Conservation (phyloP, 2,329 filamentous ascomycete genomes). For the Endothia cerciana region DNA sequence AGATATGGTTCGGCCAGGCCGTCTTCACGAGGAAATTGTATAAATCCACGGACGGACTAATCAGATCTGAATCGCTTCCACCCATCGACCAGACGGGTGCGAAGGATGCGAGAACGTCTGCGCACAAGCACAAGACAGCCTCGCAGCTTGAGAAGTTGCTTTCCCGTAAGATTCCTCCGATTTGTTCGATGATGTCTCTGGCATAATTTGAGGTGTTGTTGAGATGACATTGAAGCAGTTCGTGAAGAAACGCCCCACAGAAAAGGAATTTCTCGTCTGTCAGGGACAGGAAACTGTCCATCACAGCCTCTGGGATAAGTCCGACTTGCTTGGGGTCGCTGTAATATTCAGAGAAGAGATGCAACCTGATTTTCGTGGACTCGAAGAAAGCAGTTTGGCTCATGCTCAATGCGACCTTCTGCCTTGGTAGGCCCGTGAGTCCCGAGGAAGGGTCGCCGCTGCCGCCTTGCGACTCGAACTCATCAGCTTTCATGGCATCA, state of each 20-base stretch:
- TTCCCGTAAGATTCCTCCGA: conserved; percentile 56
- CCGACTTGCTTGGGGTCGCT: conserved; percentile 50
- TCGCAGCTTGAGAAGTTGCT: conserved; percentile 75
- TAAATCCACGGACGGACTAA: conserved; percentile 71
- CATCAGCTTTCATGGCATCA: conserved; percentile 70
- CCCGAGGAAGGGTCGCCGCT: conserved; percentile 45
- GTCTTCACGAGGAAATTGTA: conserved; percentile 77
- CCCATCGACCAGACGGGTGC: conserved; percentile 66
- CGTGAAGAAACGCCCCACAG: conserved; percentile 53
- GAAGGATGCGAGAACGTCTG: conserved; percentile 70
- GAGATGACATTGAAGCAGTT: conserved; percentile 59
- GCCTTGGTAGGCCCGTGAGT: conserved; percentile 49
- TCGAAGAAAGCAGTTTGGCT: conserved; percentile 52
- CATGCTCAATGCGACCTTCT: conserved; percentile 46
- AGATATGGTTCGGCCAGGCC: conserved; percentile 67
- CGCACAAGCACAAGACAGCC: conserved; percentile 66
- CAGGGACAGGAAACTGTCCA: conserved; percentile 54
- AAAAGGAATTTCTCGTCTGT: conserved; percentile 58
- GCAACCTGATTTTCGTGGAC: conserved; percentile 51
- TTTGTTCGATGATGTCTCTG: conserved; percentile 50
- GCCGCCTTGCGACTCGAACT: conserved; percentile 64
- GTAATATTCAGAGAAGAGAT: conserved; percentile 48
- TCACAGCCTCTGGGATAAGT: conserved; percentile 53
- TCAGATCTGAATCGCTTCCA: conserved; percentile 55
- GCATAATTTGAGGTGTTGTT: conserved; percentile 52